Evolutionary conservation across 306 rosid species (phyloP).

Genomic region (Dalbergia cultrata): DNA sequence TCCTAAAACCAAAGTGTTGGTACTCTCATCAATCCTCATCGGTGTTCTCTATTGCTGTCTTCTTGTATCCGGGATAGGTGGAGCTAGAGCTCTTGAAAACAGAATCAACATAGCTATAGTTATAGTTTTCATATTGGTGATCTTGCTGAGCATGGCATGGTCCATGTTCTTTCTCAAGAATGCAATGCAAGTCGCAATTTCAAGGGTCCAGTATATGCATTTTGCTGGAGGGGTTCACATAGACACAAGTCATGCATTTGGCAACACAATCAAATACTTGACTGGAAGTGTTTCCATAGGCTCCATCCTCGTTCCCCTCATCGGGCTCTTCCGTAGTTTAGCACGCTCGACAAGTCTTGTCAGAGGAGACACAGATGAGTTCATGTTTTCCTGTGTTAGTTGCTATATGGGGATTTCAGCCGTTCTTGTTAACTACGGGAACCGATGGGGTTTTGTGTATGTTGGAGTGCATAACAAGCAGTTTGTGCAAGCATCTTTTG

Average conservation of each 20-base stretch:
- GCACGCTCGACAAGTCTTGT: conserved; percentile 59
- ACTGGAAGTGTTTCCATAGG: conserved; percentile 70
- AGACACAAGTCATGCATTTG: conserved; percentile 52
- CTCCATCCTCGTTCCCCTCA: conserved; percentile 64
- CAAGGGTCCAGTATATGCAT: conserved; percentile 66
- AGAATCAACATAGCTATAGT: conserved; percentile 41
- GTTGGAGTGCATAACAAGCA: conserved; percentile 73
- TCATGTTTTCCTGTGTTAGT: conserved; percentile 76
- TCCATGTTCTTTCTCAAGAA: conserved; percentile 79
- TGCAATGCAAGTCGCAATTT: conserved; percentile 60
- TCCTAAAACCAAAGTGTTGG: conserved; percentile 43
- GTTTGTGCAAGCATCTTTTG: conserved; percentile 70
- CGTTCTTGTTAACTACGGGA: conserved; percentile 59
- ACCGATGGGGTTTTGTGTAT: conserved; percentile 86
- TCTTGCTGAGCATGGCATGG: conserved; percentile 78
- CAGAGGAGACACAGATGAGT: conserved; percentile 63
- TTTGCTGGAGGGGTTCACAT: conserved; percentile 47
- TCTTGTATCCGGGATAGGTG: conserved; percentile 69
- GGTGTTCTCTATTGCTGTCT: conserved; percentile 64
- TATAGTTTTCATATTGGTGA: conserved; percentile 53
- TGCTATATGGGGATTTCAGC: conserved; percentile 71
- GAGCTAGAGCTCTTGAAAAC: conserved; percentile 62
- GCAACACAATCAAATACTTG: conserved; percentile 57
- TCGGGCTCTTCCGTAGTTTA: conserved; percentile 58
- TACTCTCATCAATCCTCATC: conserved; percentile 37